phyloP scores from a whole-genome alignment of 2,329 filamentous ascomycete species.

The Nothomitra cinnamomea region DNA sequence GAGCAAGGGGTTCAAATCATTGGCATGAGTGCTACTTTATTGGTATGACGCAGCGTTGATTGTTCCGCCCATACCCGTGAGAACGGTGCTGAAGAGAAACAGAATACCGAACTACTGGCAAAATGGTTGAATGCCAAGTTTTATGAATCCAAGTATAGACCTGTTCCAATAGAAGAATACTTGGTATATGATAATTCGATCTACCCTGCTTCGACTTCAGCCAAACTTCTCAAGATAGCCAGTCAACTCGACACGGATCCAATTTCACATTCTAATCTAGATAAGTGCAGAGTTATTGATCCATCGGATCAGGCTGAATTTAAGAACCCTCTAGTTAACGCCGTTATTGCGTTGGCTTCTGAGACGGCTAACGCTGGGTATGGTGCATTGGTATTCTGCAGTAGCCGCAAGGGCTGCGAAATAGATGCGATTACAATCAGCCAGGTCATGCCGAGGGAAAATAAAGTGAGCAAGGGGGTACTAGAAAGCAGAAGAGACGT shows the following conservation, averaged over 20 bases:
- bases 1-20: conserved; percentile 52
- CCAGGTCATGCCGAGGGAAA: conserved; percentile 40
- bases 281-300: conserved; percentile 32
- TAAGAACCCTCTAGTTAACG: conserved; percentile 46
- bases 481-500: conserved; percentile 45
- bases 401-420: conserved; percentile 51
- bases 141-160: conserved; percentile 55
- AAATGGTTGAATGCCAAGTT: conserved; percentile 54
- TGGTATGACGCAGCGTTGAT: conserved; percentile 29
- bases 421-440: conserved; percentile 50
- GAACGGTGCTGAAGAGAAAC: conserved; percentile 5
- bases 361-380: conserved; percentile 53
- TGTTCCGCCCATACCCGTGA: too few relatives aligned
- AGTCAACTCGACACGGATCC: conserved; percentile 25
- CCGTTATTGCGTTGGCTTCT: conserved; percentile 50
- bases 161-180: conserved; percentile 60
- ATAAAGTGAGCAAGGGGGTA: conserved; percentile 29
- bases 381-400: conserved; percentile 57
- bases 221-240: conserved; percentile 39
- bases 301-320: conserved; percentile 44
- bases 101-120: conserved; percentile 55
- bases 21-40: conserved; percentile 66
- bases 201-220: conserved; percentile 44
- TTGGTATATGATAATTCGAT: conserved; percentile 54
- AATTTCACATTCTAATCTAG: conserved; percentile 12